Evolutionary conservation across 2,329 filamentous ascomycete genomes (phyloP).

Genomic region (Alternaria atra): DNA sequence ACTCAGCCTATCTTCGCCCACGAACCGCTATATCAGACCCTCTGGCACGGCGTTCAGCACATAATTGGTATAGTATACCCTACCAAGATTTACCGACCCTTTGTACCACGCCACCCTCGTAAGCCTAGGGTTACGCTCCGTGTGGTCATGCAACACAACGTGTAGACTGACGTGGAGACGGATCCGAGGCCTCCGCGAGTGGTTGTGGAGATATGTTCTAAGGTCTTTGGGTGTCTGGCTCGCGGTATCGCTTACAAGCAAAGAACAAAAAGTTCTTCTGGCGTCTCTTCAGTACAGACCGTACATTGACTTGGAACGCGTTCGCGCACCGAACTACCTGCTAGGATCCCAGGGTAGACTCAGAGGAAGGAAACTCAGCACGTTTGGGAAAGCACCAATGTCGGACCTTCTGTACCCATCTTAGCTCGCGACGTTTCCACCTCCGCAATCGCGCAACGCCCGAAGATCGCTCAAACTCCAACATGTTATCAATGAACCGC

Average conservation of each 20-base stretch:
- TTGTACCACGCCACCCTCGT: not conserved
- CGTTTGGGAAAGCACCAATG: not conserved
- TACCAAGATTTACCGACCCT: not conserved
- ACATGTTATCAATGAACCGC: slow-evolving; percentile 1
- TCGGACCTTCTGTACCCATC: not conserved
- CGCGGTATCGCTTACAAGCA: not conserved
- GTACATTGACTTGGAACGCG: not conserved
- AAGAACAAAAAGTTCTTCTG: not conserved
- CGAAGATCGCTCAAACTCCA: slow-evolving; percentile 2
- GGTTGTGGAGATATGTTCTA: not conserved
- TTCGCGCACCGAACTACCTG: not conserved
- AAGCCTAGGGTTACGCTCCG: not conserved
- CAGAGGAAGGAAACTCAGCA: not conserved
- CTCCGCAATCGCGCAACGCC: not conserved
- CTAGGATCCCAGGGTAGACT: not conserved
- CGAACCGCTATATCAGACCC: not conserved
- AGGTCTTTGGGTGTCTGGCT: not conserved
- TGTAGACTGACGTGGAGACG: not conserved
- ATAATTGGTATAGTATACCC: not conserved
- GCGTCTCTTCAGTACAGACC: not conserved
- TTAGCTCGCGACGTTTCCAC: not conserved
- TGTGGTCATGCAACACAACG: not conserved
- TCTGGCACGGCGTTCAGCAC: slow-evolving; percentile 1
- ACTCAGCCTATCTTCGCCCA: slow-evolving; percentile 1
- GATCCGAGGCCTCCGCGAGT: not conserved